phyloP scores from a whole-genome alignment of 208 protist genomes.

The Wallacemonas sp. region DNA sequence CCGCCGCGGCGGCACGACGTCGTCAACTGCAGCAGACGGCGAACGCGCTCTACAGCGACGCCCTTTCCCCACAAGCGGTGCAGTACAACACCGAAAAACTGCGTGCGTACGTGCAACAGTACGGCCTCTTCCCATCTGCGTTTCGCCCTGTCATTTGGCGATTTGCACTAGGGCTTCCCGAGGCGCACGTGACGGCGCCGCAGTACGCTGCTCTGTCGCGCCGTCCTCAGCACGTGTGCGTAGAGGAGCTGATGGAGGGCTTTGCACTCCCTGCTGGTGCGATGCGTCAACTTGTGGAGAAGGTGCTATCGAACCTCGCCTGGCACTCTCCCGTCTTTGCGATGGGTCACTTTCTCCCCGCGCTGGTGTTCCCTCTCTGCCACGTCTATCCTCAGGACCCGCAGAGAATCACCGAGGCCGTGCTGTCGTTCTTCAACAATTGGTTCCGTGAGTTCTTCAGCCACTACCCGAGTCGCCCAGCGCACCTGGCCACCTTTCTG shows the following conservation, averaged over 20 bases:
- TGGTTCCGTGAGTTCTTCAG: conserved; percentile 81
- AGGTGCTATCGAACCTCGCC: conserved; percentile 62
- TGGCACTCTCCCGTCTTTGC: conserved; percentile 71
- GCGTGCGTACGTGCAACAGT: conserved; percentile 45
- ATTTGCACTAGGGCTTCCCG: conserved; percentile 73
- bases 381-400: conserved; percentile 65
- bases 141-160: conserved; percentile 79
- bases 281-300: conserved; percentile 42
- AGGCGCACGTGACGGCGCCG: conserved; percentile 35
- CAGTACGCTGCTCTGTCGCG: conserved; percentile 72
- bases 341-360: conserved; percentile 71
- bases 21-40: conserved; percentile 8
- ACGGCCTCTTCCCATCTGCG: conserved; percentile 70
- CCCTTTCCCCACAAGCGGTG: conserved; percentile 26
- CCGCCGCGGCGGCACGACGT: background rate
- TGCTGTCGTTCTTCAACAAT: conserved; percentile 75
- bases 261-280: conserved; percentile 49
- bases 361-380: conserved; percentile 73
- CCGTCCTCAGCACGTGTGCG: conserved; percentile 48
- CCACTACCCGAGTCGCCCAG: conserved; percentile 73
- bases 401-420: conserved; percentile 69
- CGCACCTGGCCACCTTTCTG: conserved; percentile 50
- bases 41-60: conserved; percentile 26
- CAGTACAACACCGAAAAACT: conserved; percentile 73
- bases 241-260: conserved; percentile 52